Evolutionary conservation across 768 basidiomycete species (phyloP), one percentile per base, ranked within the genome.

Genomic region (Russula earlei): DNA sequence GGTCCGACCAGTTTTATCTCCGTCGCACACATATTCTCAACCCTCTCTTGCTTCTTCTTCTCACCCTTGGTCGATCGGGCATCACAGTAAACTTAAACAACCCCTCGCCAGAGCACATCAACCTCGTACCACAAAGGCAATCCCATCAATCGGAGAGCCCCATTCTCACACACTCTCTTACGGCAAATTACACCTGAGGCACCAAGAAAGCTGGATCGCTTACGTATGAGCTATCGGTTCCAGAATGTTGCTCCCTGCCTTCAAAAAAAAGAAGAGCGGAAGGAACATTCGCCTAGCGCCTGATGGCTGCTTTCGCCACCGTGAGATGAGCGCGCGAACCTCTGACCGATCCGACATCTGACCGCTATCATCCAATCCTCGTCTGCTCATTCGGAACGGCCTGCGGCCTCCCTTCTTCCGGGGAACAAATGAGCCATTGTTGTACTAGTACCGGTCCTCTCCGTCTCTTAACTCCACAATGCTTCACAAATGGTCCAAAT

Each of bases 101-200:
- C 10, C 41, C 37, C 38, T 50, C 51, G 25, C 52, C 42, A 52
- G 33, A 52, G 20, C 33, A n/a, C 4, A 5, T 7, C 22, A n/a
- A n/a, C 3, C 29, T 31, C 29, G 29, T 31, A 31, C n/a, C n/a
- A n/a, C n/a, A n/a, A n/a, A n/a, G 29, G 10, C 29, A 31, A 31
- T 31, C 29, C 10, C n/a, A n/a, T n/a, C n/a, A n/a, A n/a, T n/a
- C n/a, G n/a, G n/a, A n/a, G n/a, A n/a, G n/a, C n/a, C n/a, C 5
- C 29, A 31, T 10, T 9, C 52, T 53, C 52, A 27, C 52, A 46
- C 52, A 54, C 33, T 11, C 42, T n/a, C 19, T 54, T 54, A 54
- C 52, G 44, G 52, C 52, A 54, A 29, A 29, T 54, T 38, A 38
- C 42, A 54, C 25, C 52, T n/a, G 45, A 54, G 52, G 52, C 29